Evolutionary conservation across 768 basidiomycete species (phyloP), one percentile per base, ranked within the genome.

Genomic region (Lentinula guzmanii): DNA sequence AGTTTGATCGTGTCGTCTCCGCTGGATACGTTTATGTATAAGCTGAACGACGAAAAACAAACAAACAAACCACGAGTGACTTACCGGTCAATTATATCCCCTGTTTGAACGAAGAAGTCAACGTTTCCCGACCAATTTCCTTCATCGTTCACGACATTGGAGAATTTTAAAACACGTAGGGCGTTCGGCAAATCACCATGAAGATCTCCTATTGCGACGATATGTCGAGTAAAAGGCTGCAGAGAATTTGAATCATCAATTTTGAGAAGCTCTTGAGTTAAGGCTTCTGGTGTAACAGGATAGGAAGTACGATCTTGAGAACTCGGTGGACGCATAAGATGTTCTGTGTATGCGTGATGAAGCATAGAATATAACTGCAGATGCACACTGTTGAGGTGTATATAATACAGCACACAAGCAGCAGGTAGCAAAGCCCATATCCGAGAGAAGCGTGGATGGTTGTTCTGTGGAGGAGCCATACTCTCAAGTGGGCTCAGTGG

Each of bases 51-150:
- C 16, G 18, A 28, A 16, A 33, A 31, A 11, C 24, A 24, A 10
- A 11, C 24, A 24, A 10, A 37, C 16, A 4, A 53, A 41, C 56
- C 54, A 24, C 5, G 62, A 39, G 62, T 7, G 16, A 69, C 79
- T 48, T 63, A 90, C 93, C 95, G 77, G 74, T 97, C 95, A 59
- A 98, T 91, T 35, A 97, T 95, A 73, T 98, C 95, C 2, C 95
- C 95, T 0, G 95, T 97, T 77, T 98, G 96, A 16, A 97, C 94
- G 61, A 98, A 87, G 51, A 89, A 86, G 69, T 94, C 90, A 1
- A 89, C 83, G 33, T 89, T 77, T 4, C 91, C 93, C 3, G 85
- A 83, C 96, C 96, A 98, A 60, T 86, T 77, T 1, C 86, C 86
- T 5, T 81, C 68, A 10, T 82, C 80, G 66, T 94, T 86, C 2